Evolutionary conservation across 352 stramenopile species (phyloP).

Genomic region (Phytophthora hibernalis): DNA sequence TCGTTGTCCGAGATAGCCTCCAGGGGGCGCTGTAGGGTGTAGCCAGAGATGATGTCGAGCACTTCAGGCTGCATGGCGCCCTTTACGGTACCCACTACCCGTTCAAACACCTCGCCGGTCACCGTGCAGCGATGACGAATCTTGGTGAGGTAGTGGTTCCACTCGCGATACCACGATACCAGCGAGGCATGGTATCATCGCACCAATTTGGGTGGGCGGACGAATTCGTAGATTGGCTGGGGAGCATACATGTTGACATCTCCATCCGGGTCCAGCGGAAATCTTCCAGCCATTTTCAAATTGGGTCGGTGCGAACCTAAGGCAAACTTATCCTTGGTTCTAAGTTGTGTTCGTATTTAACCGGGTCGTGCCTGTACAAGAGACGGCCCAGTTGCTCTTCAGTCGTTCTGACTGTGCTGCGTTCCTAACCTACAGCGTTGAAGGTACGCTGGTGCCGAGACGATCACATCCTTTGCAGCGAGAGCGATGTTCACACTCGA

Average conservation of each 20-base stretch:
- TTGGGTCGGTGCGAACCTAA: background rate
- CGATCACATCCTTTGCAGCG: background rate
- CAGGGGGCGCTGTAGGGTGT: constrained; percentile 14
- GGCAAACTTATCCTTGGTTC: background rate
- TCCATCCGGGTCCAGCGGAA: background rate
- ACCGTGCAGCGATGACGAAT: constrained; percentile 22
- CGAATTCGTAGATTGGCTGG: background rate
- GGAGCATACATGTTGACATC: background rate
- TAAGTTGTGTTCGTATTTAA: no score
- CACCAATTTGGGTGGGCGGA: constrained; percentile 3
- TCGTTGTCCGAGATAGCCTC: constrained; percentile 8
- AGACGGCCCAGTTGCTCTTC: no score
- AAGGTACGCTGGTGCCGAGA: no score
- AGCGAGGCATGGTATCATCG: constrained; percentile 22
- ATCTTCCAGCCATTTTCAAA: background rate
- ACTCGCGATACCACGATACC: constrained; percentile 19
- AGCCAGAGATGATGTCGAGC: constrained; percentile 14
- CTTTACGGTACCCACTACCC: constrained; percentile 18
- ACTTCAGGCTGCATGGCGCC: constrained; percentile 6
- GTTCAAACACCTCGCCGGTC: constrained; percentile 21
- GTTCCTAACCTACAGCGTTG: background rate
- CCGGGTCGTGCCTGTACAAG: no score
- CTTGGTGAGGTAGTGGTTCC: constrained; percentile 22
- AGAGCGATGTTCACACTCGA: background rate
- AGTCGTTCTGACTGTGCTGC: background rate